phyloP scores from a whole-genome alignment of 2,329 filamentous ascomycete genomes.

The Ceratocystis albifundus region DNA sequence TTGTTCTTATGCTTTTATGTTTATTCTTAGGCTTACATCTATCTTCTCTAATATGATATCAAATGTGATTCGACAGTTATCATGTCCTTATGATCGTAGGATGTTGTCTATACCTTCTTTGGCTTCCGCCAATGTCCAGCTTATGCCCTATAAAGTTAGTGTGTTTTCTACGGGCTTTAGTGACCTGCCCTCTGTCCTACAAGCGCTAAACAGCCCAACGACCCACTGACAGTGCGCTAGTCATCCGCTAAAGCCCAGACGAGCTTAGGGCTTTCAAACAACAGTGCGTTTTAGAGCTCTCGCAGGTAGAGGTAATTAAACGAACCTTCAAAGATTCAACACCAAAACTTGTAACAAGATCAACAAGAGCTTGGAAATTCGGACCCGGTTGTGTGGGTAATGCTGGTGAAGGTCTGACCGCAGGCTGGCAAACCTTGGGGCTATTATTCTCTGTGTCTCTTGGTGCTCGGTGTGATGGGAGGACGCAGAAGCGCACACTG shows the following conservation, averaged over 20 bases:
- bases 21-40: background rate
- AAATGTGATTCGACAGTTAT: background rate
- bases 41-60: background rate
- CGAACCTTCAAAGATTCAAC: background rate
- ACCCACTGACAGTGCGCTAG: background rate
- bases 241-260: background rate
- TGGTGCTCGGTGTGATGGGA: no score
- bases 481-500: no score
- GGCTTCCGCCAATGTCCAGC: background rate
- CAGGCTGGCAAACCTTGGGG: background rate
- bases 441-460: no score
- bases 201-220: background rate
- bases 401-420: background rate
- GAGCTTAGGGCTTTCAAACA: background rate
- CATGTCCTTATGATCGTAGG: no score
- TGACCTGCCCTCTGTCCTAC: background rate
- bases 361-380: background rate
- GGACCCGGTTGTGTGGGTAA: background rate
- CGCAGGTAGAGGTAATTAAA: background rate
- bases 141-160: slow-evolving; percentile 3
- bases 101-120: background rate
- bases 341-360: background rate
- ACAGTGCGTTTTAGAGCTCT: background rate
- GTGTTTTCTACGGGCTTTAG: background rate
- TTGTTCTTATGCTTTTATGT: background rate